Conservation (phyloP, 495 filamentous ascomycete genomes). For the Beverwykella pulmonaria region DNA sequence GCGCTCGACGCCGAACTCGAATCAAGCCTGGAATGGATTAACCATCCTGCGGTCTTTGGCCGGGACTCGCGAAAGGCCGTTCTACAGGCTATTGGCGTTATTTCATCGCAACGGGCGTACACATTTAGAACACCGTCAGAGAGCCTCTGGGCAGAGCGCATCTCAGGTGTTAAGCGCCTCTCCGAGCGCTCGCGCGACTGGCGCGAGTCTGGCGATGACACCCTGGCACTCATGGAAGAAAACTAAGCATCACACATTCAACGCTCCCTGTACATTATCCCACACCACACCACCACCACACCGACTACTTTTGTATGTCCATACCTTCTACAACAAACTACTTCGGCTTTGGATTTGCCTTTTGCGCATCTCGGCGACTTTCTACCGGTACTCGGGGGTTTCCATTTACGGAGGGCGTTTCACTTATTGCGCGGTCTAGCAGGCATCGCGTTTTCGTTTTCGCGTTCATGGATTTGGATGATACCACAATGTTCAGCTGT, state of each 20-base stretch:
- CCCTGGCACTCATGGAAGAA: conserved; percentile 78
- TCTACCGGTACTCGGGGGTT: neutral
- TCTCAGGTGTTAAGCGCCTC: conserved; percentile 73
- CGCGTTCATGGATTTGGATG: conserved; percentile 5
- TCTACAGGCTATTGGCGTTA: conserved; percentile 93
- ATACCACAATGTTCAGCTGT: conserved; percentile 10
- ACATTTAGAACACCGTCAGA: conserved; percentile 89
- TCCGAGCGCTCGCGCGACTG: conserved; percentile 81
- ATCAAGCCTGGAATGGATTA: conserved; percentile 97
- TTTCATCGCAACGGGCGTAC: conserved; percentile 89
- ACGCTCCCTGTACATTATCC: conserved; percentile 28
- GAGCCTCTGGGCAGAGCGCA: conserved; percentile 78
- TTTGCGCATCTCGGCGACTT: conserved; percentile 3
- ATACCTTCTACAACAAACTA: neutral
- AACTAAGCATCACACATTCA: conserved; percentile 20
- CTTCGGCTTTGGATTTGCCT: neutral
- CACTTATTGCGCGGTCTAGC: too few relatives aligned
- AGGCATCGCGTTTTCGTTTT: too few relatives aligned
- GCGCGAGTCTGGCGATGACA: conserved; percentile 79
- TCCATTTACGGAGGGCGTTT: neutral
- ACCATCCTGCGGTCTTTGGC: conserved; percentile 91
- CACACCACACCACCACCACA: conserved; percentile 3
- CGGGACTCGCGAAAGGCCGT: conserved; percentile 96
- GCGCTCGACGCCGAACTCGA: conserved; percentile 92
- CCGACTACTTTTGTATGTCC: neutral